phyloP scores from a whole-genome alignment of 768 basidiomycete genomes.

The Sporobolomyces phaffii region DNA sequence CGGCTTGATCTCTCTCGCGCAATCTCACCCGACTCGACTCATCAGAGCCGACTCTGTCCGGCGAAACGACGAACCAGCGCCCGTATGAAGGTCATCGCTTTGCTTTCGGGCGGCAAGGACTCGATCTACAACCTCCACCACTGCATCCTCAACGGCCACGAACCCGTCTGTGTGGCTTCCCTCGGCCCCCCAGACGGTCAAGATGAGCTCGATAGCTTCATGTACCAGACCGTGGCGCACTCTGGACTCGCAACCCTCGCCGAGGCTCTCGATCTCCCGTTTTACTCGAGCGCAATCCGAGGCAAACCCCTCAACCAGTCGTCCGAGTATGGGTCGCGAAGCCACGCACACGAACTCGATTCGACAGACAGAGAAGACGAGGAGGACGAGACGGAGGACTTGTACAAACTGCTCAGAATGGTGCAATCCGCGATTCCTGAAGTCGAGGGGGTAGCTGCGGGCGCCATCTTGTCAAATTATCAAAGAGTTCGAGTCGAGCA shows the following conservation, averaged over 20 bases:
- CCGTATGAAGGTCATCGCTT: slow-evolving; percentile 80
- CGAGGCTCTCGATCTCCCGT: slow-evolving; percentile 72
- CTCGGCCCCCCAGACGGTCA: slow-evolving; percentile 75
- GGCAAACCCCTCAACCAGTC: slow-evolving; percentile 75
- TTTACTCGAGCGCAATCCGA: slow-evolving; percentile 72
- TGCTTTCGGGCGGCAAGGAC: slow-evolving; percentile 97
- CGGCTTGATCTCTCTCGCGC: too few relatives aligned
- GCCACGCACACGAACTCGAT: not conserved
- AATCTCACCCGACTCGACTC: not conserved
- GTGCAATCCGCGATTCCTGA: slow-evolving; percentile 77
- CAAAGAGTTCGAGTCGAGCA: slow-evolving; percentile 95
- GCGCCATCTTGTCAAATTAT: slow-evolving; percentile 95
- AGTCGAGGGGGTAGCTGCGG: slow-evolving; percentile 79
- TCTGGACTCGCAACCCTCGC: slow-evolving; percentile 84
- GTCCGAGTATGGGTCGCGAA: slow-evolving; percentile 77
- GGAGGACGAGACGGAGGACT: slow-evolving; percentile 88
- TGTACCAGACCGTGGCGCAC: slow-evolving; percentile 99
- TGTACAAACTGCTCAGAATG: slow-evolving; percentile 61
- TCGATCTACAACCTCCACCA: slow-evolving; percentile 92
- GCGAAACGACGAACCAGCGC: too few relatives aligned
- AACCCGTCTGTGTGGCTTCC: slow-evolving; percentile 80
- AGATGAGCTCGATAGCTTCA: slow-evolving; percentile 96
- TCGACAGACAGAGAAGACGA: slow-evolving; percentile 47
- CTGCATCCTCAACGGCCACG: slow-evolving; percentile 75
- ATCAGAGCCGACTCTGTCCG: too few relatives aligned